Base-by-base conservation (phyloP, 1,284 basidiomycete genomes). In the Irpex rosettiformis region DNA sequence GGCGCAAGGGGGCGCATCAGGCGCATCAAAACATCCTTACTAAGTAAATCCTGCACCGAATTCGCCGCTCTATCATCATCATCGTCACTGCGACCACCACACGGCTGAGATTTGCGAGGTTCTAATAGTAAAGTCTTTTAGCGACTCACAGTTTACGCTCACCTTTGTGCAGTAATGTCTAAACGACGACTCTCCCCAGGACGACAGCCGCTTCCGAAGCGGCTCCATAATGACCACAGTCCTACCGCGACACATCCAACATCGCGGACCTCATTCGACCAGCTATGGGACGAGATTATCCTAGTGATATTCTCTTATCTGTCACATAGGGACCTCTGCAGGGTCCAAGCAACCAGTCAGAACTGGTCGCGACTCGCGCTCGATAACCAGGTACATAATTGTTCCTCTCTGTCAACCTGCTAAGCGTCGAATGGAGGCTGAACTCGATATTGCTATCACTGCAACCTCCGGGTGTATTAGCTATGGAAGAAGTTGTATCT, bases 261-360 rank as follows among this genome's bases (percentile, higher is more conserved):
- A 6, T 48, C 45, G n/a, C 40, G 27, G 61, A 28, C 58, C 29
- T 77, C 74, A 40, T 86, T 89, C 67, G 81, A 87, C 62, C 73
- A 78, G 4, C 74, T 92, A 43, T 91, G 83, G 67, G 90, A 92
- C 64, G 89, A 92, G 71, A 79, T 92, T 51, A 75, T 90, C 55
- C 75, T 92, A 27, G 78, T 78, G 65, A 85, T 92, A 58, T 89
- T 92, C 74, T 84, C 88, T 2, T 79, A 85, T 71, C 78, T 92
- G 29, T 79, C 82, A 21, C 84, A 79, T 73, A 65, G 72, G 24
- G 89, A 91, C 71, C 81, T 92, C 18, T 91, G 89, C 67, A 68
- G 75, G 4, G 73, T 81, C 18, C 86, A 90, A 68, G 68, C 76
- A n/a, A 83, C 80, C 42, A 89, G 80, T 70, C 78, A 74, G 59